Conservation (phyloP, 164 flowering plant genomes). For the Vitis amurensis region DNA sequence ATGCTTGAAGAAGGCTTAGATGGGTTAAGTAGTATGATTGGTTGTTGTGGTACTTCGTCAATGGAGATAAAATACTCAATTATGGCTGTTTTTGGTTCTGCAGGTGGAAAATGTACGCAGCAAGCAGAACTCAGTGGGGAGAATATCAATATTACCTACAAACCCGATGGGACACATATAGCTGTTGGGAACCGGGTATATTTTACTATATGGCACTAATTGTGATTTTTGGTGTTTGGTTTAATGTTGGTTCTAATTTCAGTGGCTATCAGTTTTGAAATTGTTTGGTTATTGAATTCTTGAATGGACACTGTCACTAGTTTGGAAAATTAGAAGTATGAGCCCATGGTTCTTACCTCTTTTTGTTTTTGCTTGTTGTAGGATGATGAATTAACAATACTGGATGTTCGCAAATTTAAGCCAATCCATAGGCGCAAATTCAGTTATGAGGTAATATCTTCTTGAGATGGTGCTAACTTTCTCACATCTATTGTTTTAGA, state of each 20-base stretch:
- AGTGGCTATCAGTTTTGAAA: background rate
- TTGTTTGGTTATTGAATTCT: background rate
- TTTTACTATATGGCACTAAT: background rate
- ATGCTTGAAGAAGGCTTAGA: background rate
- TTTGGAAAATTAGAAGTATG: background rate
- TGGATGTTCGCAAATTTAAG: conserved; percentile 97
- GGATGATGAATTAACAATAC: conserved; percentile 94
- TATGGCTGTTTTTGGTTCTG: conserved; percentile 16
- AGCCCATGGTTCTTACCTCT: conserved; percentile 1
- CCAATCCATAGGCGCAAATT: conserved; percentile 88
- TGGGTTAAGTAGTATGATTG: background rate
- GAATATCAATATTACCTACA: conserved; percentile 91
- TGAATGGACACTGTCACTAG: too few relatives aligned
- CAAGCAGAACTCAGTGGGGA: conserved; percentile 94
- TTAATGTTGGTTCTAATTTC: too few relatives aligned
- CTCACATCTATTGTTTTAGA: background rate
- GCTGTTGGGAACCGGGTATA: conserved; percentile 97
- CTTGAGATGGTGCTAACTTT: background rate
- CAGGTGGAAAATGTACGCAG: conserved; percentile 92
- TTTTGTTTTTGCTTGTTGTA: conserved; percentile 14
- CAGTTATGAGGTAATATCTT: conserved; percentile 72
- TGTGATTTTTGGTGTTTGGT: background rate
- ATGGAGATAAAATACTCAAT: background rate
- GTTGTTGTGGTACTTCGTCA: background rate
- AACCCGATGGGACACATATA: conserved; percentile 86